Evolutionary conservation across 192 early-diverging fungal species (phyloP), one percentile per base, ranked within the genome.

Genomic region (Linnemannia schmuckeri): DNA sequence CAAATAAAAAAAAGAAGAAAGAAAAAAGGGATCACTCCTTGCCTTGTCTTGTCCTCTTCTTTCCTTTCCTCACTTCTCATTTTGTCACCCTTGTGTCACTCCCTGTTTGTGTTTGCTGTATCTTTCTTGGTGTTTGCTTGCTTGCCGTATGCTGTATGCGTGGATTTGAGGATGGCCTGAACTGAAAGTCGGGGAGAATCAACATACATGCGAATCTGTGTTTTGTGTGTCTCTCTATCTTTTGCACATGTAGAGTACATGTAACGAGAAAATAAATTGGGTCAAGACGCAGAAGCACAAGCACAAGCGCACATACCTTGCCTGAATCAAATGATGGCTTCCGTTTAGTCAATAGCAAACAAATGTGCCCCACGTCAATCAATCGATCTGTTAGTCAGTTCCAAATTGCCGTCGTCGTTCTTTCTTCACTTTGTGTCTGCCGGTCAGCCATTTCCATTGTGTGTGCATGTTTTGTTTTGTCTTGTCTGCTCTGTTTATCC

Each of bases 91-190:
- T 66, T 66, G n/a, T 61, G 61, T 52, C 49, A 20, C 61, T 66
- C 61, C 61, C 61, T 66, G 61, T 66, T 66, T 66, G 61, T 66
- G 61, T 4, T 66, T 35, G 44, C 15, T 15, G 44, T 46, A 13
- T 46, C 13, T 13, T 1, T 44, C 42, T 10, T 63, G 2, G n/a
- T 55, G 6, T 12, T 30, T 27, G 10, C 8, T 63, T 24, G 24
- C 5, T 57, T 57, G 49, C 49, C 49, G 0, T 46, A 46, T 46
- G 44, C n/a, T 27, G 61, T 33, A 27, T 6, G 24, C 10, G 13
- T 15, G 61, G 61, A 66, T 66, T 66, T 66, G 61, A 66, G 12
- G 61, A 66, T 66, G 61, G 61, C 61, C 61, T 66, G 61, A 66
- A 66, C 61, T 66, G 61, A 66, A 66, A 66, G 61, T 66, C 30